Conservation (phyloP, 768 basidiomycete species). For the Mycena vulgaris region DNA sequence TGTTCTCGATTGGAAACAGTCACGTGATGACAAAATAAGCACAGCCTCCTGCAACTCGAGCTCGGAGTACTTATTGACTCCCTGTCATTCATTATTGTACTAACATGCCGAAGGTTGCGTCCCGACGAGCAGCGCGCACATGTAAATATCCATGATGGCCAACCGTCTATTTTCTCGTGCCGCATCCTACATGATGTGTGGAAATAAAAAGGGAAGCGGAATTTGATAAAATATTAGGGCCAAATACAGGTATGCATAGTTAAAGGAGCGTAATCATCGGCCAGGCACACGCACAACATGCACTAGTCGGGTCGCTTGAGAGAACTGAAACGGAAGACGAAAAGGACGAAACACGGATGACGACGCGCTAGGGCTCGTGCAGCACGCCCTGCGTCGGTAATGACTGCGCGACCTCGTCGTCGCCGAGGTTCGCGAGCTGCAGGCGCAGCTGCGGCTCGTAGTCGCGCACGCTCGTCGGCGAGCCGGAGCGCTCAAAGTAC, state of each 20-base stretch:
- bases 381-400: constrained; percentile 2
- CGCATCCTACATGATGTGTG: background rate
- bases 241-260: background rate
- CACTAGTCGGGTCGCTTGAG: constrained; percentile 25
- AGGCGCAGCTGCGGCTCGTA: constrained; percentile 47
- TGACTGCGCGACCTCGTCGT: constrained; percentile 22
- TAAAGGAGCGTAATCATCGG: constrained; percentile 29
- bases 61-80: no score
- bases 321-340: background rate
- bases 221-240: constrained; percentile 6
- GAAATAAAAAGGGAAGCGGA: background rate
- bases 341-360: background rate
- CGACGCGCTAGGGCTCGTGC: background rate
- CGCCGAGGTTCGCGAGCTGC: constrained; percentile 55
- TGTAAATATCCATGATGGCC: background rate
- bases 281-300: background rate
- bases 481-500: constrained; percentile 52
- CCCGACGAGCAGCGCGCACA: background rate
- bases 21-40: no score
- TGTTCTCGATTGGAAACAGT: background rate
- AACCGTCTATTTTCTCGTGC: constrained; percentile 14
- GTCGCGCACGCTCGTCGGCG: constrained; percentile 60
- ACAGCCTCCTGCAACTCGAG: no score
- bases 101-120: constrained; percentile 5
- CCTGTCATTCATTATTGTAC: constrained; percentile 4